Conservation (phyloP, 495 filamentous ascomycete genomes). For the Neurospora cerealis region DNA sequence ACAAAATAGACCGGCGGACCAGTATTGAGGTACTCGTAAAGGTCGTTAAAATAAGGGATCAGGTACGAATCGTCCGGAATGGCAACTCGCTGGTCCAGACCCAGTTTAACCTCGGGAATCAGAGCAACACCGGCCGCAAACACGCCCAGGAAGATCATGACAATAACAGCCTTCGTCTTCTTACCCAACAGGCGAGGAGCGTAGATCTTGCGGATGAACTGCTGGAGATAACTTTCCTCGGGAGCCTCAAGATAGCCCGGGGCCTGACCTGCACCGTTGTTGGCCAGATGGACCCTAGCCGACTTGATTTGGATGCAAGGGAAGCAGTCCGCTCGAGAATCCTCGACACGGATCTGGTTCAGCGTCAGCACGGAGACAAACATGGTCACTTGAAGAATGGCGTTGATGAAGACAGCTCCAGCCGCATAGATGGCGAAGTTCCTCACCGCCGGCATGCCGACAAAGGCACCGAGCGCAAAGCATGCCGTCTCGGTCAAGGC, state of each 20-base stretch:
- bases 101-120: conserved; percentile 74
- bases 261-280: conserved; percentile 22
- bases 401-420: conserved; percentile 94
- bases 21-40: conserved; percentile 82
- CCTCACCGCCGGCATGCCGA: conserved; percentile 92
- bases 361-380: conserved; percentile 85
- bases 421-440: conserved; percentile 97
- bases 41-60: conserved; percentile 88
- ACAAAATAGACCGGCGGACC: conserved; percentile 97
- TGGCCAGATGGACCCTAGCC: conserved; percentile 40
- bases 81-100: conserved; percentile 87
- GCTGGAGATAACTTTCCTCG: conserved; percentile 71
- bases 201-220: conserved; percentile 81
- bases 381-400: conserved; percentile 88
- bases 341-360: conserved; percentile 81
- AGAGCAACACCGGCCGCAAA: conserved; percentile 76
- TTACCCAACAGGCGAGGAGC: conserved; percentile 72
- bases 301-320: conserved; percentile 73
- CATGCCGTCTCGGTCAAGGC: conserved; percentile 87
- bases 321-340: conserved; percentile 82
- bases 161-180: conserved; percentile 62
- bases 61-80: conserved; percentile 89
- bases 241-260: conserved; percentile 51
- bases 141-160: conserved; percentile 77
- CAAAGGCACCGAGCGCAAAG: conserved; percentile 84